Conservation (phyloP, 352 stramenopile species). For the Globisporangium rhizosaccharum region DNA sequence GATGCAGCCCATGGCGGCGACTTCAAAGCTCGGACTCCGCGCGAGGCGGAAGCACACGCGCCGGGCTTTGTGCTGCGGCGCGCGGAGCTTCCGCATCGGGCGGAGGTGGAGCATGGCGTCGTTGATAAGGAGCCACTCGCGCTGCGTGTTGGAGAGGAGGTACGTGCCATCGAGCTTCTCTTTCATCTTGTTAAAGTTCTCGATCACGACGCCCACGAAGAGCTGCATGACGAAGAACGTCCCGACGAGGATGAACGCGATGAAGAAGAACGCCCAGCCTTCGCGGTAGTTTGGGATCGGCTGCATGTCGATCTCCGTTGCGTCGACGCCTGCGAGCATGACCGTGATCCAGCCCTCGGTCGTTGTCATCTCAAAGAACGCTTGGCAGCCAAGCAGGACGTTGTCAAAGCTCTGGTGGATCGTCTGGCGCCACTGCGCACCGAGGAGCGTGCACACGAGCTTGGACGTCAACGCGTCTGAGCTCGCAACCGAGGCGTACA, state of each 20-base stretch:
- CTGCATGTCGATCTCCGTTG: conserved; percentile 88
- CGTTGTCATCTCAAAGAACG: conserved; percentile 91
- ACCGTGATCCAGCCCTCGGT: conserved; percentile 88
- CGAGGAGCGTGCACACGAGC: conserved; percentile 35
- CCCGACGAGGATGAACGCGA: conserved; percentile 87
- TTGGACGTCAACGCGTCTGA: conserved; percentile 30
- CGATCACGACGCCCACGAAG: conserved; percentile 92
- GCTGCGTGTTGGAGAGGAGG: conserved; percentile 67
- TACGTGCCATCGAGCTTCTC: conserved; percentile 53
- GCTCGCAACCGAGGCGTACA: conserved; percentile 10
- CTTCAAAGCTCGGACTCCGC: conserved; percentile 58
- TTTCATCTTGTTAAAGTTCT: conserved; percentile 89
- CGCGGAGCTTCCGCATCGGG: conserved; percentile 32
- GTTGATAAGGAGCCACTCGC: conserved; percentile 68
- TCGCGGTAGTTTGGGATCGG: conserved; percentile 73
- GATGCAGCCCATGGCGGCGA: conserved; percentile 78
- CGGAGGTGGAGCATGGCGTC: conserved; percentile 48
- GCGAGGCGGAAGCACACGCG: conserved; percentile 36
- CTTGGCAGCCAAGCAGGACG: conserved; percentile 51
- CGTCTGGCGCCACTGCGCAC: conserved; percentile 30
- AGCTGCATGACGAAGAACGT: conserved; percentile 91
- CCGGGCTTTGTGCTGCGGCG: conserved; percentile 33
- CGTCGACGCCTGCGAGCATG: conserved; percentile 86
- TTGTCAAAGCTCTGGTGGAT: conserved; percentile 83
- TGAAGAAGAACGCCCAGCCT: conserved; percentile 81